These are phyloP conservation scores for Geotrichum ghanense DNA, from an alignment of 805 yeast species.

Conservation along the genomic window DNA sequence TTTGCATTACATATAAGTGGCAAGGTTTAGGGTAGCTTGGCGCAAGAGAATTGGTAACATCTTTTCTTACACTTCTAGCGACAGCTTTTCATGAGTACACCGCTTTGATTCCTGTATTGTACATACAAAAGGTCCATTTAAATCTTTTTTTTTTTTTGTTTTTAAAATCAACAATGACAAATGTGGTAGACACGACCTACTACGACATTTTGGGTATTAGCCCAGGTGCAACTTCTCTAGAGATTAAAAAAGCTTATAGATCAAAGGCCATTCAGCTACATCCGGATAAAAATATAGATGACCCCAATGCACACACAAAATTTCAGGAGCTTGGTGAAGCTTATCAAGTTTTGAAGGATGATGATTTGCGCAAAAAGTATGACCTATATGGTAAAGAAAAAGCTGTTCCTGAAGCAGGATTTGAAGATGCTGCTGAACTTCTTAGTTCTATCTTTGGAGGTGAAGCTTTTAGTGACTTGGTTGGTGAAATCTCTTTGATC, in stretches of 20 bases:
- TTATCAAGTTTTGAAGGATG: slow-evolving; percentile 58
- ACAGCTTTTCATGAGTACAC: no score
- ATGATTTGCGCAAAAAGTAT: slow-evolving; percentile 54
- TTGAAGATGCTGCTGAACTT: slow-evolving; percentile 75
- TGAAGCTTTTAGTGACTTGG: slow-evolving; percentile 68
- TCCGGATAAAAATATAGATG: slow-evolving; percentile 95
- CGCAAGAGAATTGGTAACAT: neutral
- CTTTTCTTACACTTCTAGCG: neutral
- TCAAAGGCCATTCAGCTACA: slow-evolving; percentile 81
- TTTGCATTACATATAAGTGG: neutral
- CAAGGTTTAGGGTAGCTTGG: neutral
- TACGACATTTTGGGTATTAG: slow-evolving; percentile 69
- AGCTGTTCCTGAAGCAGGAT: slow-evolving; percentile 59
- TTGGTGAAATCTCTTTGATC: slow-evolving; percentile 77
- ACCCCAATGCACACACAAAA: slow-evolving; percentile 76
- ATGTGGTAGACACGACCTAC: slow-evolving; percentile 81
- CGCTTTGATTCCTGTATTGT: neutral
- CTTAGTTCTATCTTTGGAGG: slow-evolving; percentile 85
- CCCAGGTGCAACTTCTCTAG: slow-evolving; percentile 60
- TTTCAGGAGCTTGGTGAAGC: slow-evolving; percentile 62
- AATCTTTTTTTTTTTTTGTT: no score
- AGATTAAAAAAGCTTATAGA: slow-evolving; percentile 89
- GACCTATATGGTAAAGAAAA: slow-evolving; percentile 78
- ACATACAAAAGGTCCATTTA: no score
- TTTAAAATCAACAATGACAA: slow-evolving; percentile 19